A percentile compares a stretch with the other conserved stretches of the same genome.
These are phyloP conservation scores for Eimeria acervulina DNA, from an alignment of 169 alveolate species.

Conservation along the genomic window DNA sequence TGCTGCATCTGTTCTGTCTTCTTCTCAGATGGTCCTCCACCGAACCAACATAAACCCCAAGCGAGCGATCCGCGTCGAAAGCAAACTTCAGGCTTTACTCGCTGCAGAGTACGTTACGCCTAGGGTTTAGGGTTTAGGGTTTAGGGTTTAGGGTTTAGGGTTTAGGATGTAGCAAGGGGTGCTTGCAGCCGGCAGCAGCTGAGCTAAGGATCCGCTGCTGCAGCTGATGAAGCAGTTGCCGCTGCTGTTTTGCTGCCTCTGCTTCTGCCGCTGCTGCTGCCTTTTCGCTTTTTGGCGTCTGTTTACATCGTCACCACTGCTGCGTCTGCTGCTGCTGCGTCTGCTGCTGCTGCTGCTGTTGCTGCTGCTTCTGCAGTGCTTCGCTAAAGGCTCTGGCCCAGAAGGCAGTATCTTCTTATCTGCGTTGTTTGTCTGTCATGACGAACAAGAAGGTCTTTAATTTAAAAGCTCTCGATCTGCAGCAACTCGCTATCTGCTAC, in stretches of 20 bases:
- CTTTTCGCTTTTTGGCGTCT: neutral
- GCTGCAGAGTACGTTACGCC: constrained; percentile 32
- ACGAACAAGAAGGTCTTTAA: constrained; percentile 63
- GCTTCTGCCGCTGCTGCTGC: neutral
- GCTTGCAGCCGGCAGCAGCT: neutral
- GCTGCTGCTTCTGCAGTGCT: constrained; percentile 50
- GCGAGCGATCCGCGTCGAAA: constrained; percentile 29
- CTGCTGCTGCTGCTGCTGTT: constrained; percentile 32
- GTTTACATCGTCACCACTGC: neutral
- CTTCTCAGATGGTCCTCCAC: constrained; percentile 57
- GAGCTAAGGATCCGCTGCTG: neutral
- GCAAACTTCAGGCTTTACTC: constrained; percentile 75
- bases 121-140: constrained; percentile 1
- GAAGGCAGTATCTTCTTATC: constrained; percentile 69
- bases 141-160: neutral
- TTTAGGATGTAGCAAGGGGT: neutral
- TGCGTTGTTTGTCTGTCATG: constrained; percentile 61
- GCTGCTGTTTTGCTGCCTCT: neutral
- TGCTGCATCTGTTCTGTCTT: neutral
- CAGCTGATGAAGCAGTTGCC: neutral
- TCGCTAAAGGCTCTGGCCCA: constrained; percentile 79
- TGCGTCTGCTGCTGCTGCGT: neutral
- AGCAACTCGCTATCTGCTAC: constrained; percentile 67
- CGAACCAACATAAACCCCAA: constrained; percentile 70
- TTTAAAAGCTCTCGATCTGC: neutral